These are phyloP conservation scores for Botrytis fragariae DNA, from an alignment of 2,329 filamentous ascomycete genomes.

Conservation along the genomic window DNA sequence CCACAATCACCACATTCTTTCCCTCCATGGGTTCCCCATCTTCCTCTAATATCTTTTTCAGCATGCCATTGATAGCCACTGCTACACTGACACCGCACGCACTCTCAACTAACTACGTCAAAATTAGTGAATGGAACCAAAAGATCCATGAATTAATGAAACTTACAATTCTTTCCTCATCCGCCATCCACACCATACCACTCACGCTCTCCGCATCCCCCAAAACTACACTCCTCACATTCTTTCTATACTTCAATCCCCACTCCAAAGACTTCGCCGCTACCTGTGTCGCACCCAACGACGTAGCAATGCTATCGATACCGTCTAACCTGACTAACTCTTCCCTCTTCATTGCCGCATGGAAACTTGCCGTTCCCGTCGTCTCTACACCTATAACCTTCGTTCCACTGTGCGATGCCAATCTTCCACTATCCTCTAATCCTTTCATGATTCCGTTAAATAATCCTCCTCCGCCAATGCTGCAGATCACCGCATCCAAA, in stretches of 20 bases:
- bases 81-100: constrained; percentile 82
- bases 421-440: constrained; percentile 33
- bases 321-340: constrained; percentile 60
- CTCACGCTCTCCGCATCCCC: constrained; percentile 76
- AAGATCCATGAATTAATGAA: neutral
- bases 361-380: constrained; percentile 2
- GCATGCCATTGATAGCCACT: constrained; percentile 59
- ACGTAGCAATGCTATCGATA: constrained; percentile 75
- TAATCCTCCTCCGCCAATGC: constrained; percentile 77
- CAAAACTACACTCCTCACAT: constrained; percentile 61
- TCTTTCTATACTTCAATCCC: constrained; percentile 45
- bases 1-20: constrained; percentile 77
- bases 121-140: neutral
- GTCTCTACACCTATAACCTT: neutral
- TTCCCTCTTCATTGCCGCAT: constrained; percentile 1
- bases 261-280: constrained; percentile 66
- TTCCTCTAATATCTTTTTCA: constrained; percentile 61
- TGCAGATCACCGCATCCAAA: constrained; percentile 68
- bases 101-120: constrained; percentile 63
- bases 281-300: constrained; percentile 71
- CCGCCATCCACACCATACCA: constrained; percentile 72
- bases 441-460: constrained; percentile 74
- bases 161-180: constrained; percentile 66
- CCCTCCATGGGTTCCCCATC: constrained; percentile 75
- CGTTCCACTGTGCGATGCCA: neutral